Evolutionary conservation across 345 rosid species (phyloP).

Genomic region (Pistacia atlantica): DNA sequence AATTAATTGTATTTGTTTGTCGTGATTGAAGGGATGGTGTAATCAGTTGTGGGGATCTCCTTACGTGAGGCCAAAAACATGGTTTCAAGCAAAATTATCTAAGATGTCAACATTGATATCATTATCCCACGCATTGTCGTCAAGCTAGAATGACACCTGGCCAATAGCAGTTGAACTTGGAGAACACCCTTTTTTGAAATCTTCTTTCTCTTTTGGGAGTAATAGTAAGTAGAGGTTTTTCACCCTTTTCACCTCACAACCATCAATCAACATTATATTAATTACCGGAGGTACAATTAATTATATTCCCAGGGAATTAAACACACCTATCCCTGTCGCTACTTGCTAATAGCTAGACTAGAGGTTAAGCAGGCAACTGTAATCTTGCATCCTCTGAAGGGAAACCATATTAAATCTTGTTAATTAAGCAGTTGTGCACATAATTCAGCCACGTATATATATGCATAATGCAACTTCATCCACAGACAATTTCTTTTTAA

Average conservation of each 20-base stretch:
- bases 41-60: slow-evolving; percentile 24
- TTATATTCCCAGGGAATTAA: too few relatives aligned
- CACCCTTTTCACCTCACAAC: slow-evolving; percentile 18
- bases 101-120: slow-evolving; percentile 53
- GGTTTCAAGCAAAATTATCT: slow-evolving; percentile 22
- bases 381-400: too few relatives aligned
- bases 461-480: background rate
- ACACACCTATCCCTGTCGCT: too few relatives aligned
- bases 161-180: slow-evolving; percentile 37
- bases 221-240: slow-evolving; percentile 1
- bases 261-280: background rate
- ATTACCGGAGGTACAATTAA: too few relatives aligned
- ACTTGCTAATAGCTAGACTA: too few relatives aligned
- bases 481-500: background rate
- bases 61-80: slow-evolving; percentile 37
- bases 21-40: slow-evolving; percentile 49
- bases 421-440: too few relatives aligned
- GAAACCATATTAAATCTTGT: too few relatives aligned
- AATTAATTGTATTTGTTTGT: slow-evolving; percentile 14
- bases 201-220: slow-evolving; percentile 26
- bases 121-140: slow-evolving; percentile 50
- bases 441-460: background rate
- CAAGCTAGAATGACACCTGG: slow-evolving; percentile 62
- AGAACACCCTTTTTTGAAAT: slow-evolving; percentile 30
- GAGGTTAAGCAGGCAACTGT: too few relatives aligned